These are phyloP conservation scores for Coemansia sp. DNA, from an alignment of 192 early-diverging fungal genomes.

Conservation along the genomic window DNA sequence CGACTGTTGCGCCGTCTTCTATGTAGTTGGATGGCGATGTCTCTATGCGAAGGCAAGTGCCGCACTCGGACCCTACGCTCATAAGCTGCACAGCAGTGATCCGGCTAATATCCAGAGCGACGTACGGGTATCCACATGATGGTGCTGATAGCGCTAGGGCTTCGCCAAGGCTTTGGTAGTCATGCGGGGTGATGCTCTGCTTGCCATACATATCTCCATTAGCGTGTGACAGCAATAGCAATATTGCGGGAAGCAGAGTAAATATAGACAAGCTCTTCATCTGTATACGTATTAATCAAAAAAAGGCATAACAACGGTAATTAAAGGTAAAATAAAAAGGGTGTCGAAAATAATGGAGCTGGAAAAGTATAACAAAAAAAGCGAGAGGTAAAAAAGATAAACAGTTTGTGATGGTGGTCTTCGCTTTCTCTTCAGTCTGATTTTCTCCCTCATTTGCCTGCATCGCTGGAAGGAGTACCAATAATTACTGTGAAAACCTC, in stretches of 20 bases:
- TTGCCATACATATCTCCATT: constrained; percentile 30
- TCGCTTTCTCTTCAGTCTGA: no score
- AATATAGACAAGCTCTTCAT: not conserved
- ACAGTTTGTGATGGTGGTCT: no score
- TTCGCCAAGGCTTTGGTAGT: constrained; percentile 49
- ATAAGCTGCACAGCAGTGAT: constrained; percentile 57
- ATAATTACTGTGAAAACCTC: no score
- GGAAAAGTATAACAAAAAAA: not conserved
- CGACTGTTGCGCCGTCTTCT: constrained; percentile 24
- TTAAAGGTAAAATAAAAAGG: not conserved
- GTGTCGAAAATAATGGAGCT: no score
- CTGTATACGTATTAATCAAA: not conserved
- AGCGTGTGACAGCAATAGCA: not conserved
- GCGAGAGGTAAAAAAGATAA: not conserved
- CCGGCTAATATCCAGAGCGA: constrained; percentile 50
- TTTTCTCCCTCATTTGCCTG: no score
- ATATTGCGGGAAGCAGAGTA: not conserved
- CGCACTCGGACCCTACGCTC: constrained; percentile 41
- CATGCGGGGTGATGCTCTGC: constrained; percentile 51
- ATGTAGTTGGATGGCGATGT: constrained; percentile 31
- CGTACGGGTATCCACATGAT: constrained; percentile 57
- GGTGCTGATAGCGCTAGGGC: constrained; percentile 53
- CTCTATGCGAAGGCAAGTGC: constrained; percentile 54
- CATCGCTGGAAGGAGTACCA: no score
- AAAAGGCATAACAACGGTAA: not conserved